Conservation (phyloP, 352 stramenopile genomes). For the Blastocystis hominis region DNA sequence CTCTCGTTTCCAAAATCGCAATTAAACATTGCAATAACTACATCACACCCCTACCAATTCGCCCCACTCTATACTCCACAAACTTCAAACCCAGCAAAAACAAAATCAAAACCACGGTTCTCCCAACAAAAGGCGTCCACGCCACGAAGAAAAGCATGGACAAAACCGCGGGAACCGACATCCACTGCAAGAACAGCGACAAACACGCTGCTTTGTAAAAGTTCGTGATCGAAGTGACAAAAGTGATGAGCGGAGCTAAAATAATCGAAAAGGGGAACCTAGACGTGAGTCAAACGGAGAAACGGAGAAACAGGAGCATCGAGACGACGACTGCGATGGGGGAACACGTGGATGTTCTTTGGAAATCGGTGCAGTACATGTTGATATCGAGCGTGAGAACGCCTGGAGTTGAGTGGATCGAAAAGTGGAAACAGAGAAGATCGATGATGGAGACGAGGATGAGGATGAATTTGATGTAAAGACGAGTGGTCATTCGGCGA, state of each 20-base stretch:
- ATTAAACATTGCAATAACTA: constrained; percentile 12
- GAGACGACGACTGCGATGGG: background rate
- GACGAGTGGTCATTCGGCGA: background rate
- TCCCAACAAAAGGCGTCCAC: background rate
- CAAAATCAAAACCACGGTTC: background rate
- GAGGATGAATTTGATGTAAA: background rate
- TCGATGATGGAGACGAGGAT: background rate
- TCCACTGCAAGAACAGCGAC: background rate
- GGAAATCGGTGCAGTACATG: background rate
- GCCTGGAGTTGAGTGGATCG: background rate
- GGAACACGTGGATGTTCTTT: background rate
- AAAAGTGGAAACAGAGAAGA: background rate
- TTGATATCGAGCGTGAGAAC: background rate
- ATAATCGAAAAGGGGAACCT: constrained; percentile 29
- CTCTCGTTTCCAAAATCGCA: constrained; percentile 27
- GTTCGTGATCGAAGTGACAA: background rate
- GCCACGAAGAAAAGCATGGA: background rate
- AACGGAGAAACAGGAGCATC: background rate
- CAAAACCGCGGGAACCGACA: background rate
- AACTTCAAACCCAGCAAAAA: background rate
- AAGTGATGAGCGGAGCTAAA: background rate
- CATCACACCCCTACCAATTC: background rate
- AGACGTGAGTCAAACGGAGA: background rate
- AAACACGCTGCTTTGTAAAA: background rate
- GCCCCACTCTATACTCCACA: background rate